A percentile compares a stretch with the other conserved stretches of the same genome.
These are phyloP conservation scores for Boechera stricta DNA, from an alignment of 345 rosid species.

Conservation along the genomic window DNA sequence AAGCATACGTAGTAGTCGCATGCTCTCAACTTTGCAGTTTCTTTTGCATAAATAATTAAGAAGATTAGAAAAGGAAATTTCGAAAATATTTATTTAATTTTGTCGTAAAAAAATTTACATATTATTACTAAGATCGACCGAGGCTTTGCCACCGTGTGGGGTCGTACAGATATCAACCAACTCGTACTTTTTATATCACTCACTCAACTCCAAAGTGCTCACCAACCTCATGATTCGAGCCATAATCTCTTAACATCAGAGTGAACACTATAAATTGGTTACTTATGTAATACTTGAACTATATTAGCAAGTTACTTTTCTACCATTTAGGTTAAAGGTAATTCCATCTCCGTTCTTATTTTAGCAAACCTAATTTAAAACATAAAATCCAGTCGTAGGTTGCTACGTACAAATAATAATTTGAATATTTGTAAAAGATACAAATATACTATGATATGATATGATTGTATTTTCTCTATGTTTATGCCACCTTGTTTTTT, in stretches of 20 bases:
- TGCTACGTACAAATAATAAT: constrained; percentile 2
- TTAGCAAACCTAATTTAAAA: background rate
- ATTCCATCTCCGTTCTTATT: background rate
- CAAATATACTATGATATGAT: too few species aligned
- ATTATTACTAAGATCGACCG: background rate
- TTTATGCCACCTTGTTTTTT: too few species aligned
- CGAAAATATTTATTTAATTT: background rate
- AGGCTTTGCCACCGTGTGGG: constrained; percentile 13
- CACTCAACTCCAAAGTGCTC: constrained; percentile 14
- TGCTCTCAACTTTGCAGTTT: constrained; percentile 9
- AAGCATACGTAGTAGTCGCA: background rate
- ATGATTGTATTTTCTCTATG: too few species aligned
- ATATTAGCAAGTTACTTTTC: background rate
- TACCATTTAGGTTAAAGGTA: background rate
- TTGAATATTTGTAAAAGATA: constrained; percentile 22
- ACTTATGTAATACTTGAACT: background rate
- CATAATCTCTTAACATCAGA: background rate
- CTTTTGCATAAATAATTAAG: constrained; percentile 14
- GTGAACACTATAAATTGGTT: background rate
- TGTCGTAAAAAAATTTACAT: background rate
- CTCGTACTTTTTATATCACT: background rate
- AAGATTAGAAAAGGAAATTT: background rate
- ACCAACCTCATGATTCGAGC: constrained; percentile 14
- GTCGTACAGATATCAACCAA: constrained; percentile 2
- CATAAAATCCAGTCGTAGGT: background rate